phyloP scores from a whole-genome alignment of 192 early-diverging fungal genomes.

The Entophlyctis luteolus region DNA sequence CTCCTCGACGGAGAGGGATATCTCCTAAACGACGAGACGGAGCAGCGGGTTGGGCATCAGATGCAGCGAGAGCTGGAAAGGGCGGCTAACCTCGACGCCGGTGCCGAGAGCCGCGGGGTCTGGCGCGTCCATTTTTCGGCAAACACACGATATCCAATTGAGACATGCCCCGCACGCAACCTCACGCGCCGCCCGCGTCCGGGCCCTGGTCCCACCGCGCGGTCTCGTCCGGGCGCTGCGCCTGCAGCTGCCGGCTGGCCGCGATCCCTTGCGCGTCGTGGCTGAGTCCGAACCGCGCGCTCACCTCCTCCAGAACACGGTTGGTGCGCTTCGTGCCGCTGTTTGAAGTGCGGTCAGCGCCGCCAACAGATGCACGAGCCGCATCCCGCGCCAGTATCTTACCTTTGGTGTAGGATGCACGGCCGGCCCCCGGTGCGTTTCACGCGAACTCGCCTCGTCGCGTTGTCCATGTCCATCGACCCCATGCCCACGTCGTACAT shows the following conservation, averaged over 20 bases:
- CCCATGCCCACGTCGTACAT: background rate
- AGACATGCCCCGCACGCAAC: too few relatives aligned
- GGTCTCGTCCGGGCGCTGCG: background rate
- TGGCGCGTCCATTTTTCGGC: too few relatives aligned
- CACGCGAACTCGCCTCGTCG: background rate
- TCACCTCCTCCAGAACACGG: slow-evolving; percentile 19
- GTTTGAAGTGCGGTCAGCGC: too few relatives aligned
- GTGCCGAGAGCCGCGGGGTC: background rate
- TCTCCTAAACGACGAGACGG: slow-evolving; percentile 5
- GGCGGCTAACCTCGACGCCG: background rate
- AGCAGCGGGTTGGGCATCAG: background rate
- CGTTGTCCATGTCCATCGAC: background rate
- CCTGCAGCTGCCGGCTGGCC: background rate
- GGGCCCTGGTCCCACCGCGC: background rate
- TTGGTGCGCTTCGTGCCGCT: slow-evolving; percentile 22
- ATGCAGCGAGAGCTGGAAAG: background rate
- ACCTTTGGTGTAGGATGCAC: slow-evolving; percentile 30
- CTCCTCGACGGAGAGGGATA: slow-evolving; percentile 44
- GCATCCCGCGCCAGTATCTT: too few relatives aligned
- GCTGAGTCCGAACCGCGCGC: slow-evolving; percentile 7
- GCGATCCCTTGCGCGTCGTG: background rate
- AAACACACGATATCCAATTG: too few relatives aligned
- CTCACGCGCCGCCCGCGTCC: too few relatives aligned
- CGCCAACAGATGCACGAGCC: too few relatives aligned
- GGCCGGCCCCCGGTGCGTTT: slow-evolving; percentile 9